Evolutionary conservation across 768 basidiomycete species (phyloP), one percentile per base, ranked within the genome.

Genomic region (Hydnomerulius pinastri): DNA sequence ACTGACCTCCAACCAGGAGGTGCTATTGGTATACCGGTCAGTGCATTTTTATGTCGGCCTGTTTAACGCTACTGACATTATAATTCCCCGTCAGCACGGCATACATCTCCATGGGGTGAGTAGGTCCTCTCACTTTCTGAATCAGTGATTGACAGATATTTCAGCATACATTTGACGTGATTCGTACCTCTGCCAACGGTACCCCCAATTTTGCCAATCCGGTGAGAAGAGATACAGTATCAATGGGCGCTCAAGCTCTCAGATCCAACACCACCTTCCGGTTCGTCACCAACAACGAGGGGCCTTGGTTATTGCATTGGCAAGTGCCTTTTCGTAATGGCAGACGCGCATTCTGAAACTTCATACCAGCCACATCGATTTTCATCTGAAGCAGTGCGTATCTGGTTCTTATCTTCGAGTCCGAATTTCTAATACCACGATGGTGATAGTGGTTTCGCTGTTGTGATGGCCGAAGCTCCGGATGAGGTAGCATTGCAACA

Each of bases 281-380:
- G 29, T 87, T 84, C 66, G 59, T 69, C 21, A 84, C 85, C 3
- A 78, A 87, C 58, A 87, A 87, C 64, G 76, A 84, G 4, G 86
- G 86, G 10, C 78, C 79, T 3, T 85, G 82, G 79, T 70, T 78
- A 55, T 52, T 78, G 25, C 78, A 78, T 54, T 78, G 68, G 68
- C 64, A 30, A 45, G 59, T 30, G 42, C 8, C 17, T 8, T 11
- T 35, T 37, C 17, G 12, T 11, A 27, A 27, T 44, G 23, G 20
- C 38, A 4, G 18, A 20, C 35, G 3, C 23, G 8, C 12, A 12
- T 9, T 17, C 47, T 56, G 46, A 57, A 25, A 2, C 2, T 45
- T 54, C 4, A 28, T n/a, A n/a, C 30, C 23, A 70, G 68, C 48
- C 66, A 68, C 43, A 64, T 68, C 37, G 68, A 70, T 48, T 70